Base-by-base conservation (phyloP, 2,329 filamentous ascomycete genomes). In the Fusarium chlamydosporum region DNA sequence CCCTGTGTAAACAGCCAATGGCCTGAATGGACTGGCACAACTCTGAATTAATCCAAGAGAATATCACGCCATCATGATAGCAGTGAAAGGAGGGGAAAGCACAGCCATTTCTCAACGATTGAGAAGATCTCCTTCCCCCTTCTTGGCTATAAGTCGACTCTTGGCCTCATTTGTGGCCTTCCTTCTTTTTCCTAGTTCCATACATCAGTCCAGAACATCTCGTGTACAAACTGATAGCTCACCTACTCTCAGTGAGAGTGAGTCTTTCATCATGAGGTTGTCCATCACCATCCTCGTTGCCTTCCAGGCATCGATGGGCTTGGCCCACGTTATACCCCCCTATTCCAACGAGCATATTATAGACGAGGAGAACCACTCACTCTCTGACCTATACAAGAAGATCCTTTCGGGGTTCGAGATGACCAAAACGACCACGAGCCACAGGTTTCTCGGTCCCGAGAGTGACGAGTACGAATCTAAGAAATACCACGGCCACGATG, bases 221-320 rank as follows among this genome's bases (percentile, higher is more conserved):
- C 31, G 16, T 26, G n/a, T 18, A 20, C 23, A n/a, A 23, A 10
- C 51, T 20, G 23, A 35, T 47, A 37, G 16, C 27, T n/a, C 52
- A 33, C 34, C 9, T 51, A 27, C 23, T 31, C 16, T 41, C n/a
- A 38, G 27, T 8, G 16, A 35, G 38, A 51, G 43, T 35, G 50
- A 64, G 38, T 23, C 9, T 35, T 11, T 35, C 34, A 53, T 27
- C 45, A 65, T 65, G 61, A 65, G 35, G 45, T 41, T 65, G 31
- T 26, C 40, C 40, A 26, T 26, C n/a, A 53, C 41, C 15, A 27
- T 43, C 23, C 27, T 61, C 47, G 23, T 56, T 55, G 62, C 61
- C 62, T 35, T 65, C n/a, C 60, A 60, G 35, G 60, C 61, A 26
- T 65, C 46, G 60, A 47, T 47, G 16, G 53, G 45, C 10, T 5